These are phyloP conservation scores for Speleostelium caveatum DNA, from an alignment of 78 protist genomes.

Conservation along the genomic window DNA sequence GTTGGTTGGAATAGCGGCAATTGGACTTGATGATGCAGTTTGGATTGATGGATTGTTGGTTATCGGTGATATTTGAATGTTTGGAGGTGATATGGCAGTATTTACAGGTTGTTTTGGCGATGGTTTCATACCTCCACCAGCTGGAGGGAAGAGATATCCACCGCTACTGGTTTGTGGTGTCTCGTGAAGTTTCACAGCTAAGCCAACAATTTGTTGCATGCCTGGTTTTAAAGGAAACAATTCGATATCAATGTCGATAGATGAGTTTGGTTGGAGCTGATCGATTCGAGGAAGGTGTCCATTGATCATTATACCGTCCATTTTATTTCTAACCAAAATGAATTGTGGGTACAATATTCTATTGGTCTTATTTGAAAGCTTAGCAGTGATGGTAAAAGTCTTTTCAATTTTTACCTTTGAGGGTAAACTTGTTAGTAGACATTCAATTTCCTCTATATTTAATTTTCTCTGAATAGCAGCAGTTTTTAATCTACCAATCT, in stretches of 20 bases:
- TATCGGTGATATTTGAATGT: not conserved
- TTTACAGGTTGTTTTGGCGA: not conserved
- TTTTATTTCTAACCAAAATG: conserved; percentile 42
- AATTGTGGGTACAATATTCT: conserved; percentile 38
- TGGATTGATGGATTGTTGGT: not conserved
- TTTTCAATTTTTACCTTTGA: conserved; percentile 20
- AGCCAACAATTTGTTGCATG: conserved; percentile 74
- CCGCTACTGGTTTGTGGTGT: not conserved
- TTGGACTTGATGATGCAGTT: not conserved
- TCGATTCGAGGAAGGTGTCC: conserved; percentile 50
- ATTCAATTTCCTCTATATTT: conserved; percentile 29
- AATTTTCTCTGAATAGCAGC: conserved; percentile 51
- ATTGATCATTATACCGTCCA: conserved; percentile 69
- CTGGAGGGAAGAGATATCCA: too few relatives aligned
- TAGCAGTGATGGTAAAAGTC: conserved; percentile 35
- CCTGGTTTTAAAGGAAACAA: conserved; percentile 78
- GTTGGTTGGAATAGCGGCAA: not conserved
- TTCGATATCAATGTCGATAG: conserved; percentile 26
- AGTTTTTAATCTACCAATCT: conserved; percentile 70
- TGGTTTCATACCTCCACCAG: too few relatives aligned
- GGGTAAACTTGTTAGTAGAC: conserved; percentile 20
- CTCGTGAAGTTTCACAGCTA: conserved; percentile 42
- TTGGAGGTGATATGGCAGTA: not conserved
- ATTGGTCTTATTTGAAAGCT: conserved; percentile 32
- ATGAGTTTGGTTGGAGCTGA: conserved; percentile 7